Evolutionary conservation across 306 rosid genomes (phyloP).

Genomic region (Abrus precatorius): DNA sequence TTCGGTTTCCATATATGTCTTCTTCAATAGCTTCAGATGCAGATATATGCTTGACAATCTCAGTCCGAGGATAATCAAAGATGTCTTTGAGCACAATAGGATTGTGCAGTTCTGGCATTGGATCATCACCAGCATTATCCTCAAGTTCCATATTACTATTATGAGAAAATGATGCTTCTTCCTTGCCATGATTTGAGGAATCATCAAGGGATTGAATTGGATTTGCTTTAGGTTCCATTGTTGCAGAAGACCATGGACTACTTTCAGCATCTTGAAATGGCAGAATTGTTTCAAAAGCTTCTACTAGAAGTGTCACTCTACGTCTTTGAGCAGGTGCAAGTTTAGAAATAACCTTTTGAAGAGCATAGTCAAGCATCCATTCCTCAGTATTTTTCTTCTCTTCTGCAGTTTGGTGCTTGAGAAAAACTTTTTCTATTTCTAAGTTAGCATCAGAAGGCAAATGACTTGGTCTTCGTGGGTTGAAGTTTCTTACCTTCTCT

Average conservation of each 20-base stretch:
- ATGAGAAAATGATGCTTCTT: constrained; percentile 41
- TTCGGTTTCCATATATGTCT: constrained; percentile 45
- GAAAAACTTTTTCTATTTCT: constrained; percentile 68
- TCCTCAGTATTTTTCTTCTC: constrained; percentile 74
- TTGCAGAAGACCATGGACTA: constrained; percentile 40
- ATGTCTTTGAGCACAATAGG: constrained; percentile 47
- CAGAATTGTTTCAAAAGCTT: constrained; percentile 82
- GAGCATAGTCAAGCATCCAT: constrained; percentile 94
- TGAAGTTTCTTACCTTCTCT: constrained; percentile 73
- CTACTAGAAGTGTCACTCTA: constrained; percentile 74
- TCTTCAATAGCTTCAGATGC: constrained; percentile 45
- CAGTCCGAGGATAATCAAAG: constrained; percentile 19
- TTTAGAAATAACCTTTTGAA: constrained; percentile 81
- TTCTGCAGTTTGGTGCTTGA: constrained; percentile 65
- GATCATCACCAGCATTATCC: constrained; percentile 39
- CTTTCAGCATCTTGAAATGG: constrained; percentile 65
- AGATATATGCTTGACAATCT: constrained; percentile 12
- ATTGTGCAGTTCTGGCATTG: constrained; percentile 41
- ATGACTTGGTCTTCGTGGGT: constrained; percentile 47
- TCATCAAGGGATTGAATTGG: constrained; percentile 47
- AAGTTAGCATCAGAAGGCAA: constrained; percentile 55
- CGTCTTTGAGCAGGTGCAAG: constrained; percentile 82
- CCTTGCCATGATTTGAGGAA: constrained; percentile 42
- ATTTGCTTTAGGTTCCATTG: constrained; percentile 49
- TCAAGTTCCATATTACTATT: constrained; percentile 35